Base-by-base conservation (phyloP, 2,329 filamentous ascomycete species). In the Ophiocordyceps unilateralis region DNA sequence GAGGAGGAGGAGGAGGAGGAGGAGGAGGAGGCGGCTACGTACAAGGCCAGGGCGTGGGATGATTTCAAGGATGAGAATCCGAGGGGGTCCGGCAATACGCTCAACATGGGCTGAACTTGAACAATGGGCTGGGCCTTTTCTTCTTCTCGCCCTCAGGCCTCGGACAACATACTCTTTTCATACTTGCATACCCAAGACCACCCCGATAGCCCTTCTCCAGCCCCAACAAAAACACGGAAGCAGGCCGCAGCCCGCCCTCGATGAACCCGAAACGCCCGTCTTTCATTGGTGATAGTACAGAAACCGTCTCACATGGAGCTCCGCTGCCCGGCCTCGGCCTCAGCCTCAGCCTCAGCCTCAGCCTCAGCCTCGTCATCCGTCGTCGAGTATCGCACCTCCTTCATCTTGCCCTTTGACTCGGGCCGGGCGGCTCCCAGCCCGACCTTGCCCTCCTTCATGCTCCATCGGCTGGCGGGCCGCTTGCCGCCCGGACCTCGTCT, bases 11-110 rank as follows among this genome's bases (percentile, higher is more conserved):
- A 26, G 4, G 24, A 26, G 24, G 24, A 26, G 4, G 24, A 26
- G 24, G 24, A 26, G 9, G 32, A 36, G n/a, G 91, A 98, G 58
- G 76, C 74, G 43, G 91, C 89, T 62, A 96, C 83, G 5, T 81
- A 91, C 72, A 98, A 96, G 65, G 88, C 88, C 24, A 71, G 91
- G 46, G 80, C 81, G 47, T 98, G 91, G 91, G 91, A 98, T 62
- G 89, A 98, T 56, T 98, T 81, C 57, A 81, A 74, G 22, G 91
- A 98, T 59, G 78, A 81, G 3, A 95, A 98, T 57, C 83, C 86
- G 1, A 85, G 81, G 57, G 84, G 84, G 0, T 75, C 79, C 30
- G 84, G 84, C 4, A 93, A 93, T 57, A 91, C 84, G 1, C 61
- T 91, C 48, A 91, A 93, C 60, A 76, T 81, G 65, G 84, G 84